phyloP scores from a whole-genome alignment of 805 yeast species.

The Wickerhamomyces ciferrii region DNA sequence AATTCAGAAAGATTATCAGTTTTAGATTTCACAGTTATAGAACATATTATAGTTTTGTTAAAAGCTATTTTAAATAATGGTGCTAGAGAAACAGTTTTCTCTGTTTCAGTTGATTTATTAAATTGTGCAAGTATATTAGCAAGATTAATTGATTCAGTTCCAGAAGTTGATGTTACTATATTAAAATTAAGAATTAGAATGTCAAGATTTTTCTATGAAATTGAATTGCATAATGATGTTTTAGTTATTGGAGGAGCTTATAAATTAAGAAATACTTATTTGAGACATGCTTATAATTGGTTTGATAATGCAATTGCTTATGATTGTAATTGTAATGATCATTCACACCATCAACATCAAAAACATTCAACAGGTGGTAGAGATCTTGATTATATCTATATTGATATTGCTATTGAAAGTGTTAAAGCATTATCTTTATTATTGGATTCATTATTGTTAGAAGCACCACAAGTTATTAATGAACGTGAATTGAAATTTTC shows the following conservation, averaged over 20 bases:
- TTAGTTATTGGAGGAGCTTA: slow-evolving; percentile 39
- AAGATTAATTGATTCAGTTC: slow-evolving; percentile 11
- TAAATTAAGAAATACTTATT: slow-evolving; percentile 40
- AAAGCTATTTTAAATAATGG: slow-evolving; percentile 34
- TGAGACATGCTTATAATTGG: slow-evolving; percentile 46
- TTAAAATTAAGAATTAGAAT: slow-evolving; percentile 37
- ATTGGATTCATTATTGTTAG: slow-evolving; percentile 52
- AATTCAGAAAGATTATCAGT: slow-evolving; percentile 17
- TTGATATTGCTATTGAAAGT: slow-evolving; percentile 62
- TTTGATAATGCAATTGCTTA: slow-evolving; percentile 44
- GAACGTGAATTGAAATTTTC: slow-evolving; percentile 49
- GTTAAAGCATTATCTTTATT: slow-evolving; percentile 52
- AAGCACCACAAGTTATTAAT: slow-evolving; percentile 49
- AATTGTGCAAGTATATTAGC: slow-evolving; percentile 16
- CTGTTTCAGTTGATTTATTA: slow-evolving; percentile 28
- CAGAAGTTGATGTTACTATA: slow-evolving; percentile 2
- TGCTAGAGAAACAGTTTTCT: slow-evolving; percentile 23
- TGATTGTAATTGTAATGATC: slow-evolving; percentile 25
- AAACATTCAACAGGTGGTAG: slow-evolving; percentile 22
- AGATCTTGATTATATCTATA: slow-evolving; percentile 41
- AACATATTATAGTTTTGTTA: slow-evolving; percentile 42
- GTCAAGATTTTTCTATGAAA: slow-evolving; percentile 31
- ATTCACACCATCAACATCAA: slow-evolving; percentile 4
- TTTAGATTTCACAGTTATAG: slow-evolving; percentile 34
- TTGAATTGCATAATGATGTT: slow-evolving; percentile 28